Evolutionary conservation across 495 filamentous ascomycete genomes (phyloP).

Genomic region (Podospora australis): DNA sequence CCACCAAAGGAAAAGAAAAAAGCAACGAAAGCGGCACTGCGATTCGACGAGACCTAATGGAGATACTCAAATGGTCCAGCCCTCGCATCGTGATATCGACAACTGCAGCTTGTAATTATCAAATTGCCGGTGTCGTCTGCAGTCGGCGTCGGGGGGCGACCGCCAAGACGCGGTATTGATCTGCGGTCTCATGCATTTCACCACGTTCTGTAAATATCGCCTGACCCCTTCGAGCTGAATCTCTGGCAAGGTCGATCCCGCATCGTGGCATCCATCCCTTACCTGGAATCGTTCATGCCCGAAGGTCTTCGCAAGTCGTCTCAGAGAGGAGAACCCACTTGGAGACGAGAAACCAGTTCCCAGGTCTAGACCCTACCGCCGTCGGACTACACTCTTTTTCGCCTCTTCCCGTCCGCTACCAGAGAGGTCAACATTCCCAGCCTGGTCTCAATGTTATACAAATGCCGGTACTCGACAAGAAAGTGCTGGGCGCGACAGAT

Average conservation of each 20-base stretch:
- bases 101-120: too few relatives aligned
- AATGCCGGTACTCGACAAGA: background rate
- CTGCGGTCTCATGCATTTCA: slow-evolving; percentile 1
- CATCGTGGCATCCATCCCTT: too few relatives aligned
- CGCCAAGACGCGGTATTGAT: background rate
- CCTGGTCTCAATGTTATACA: background rate
- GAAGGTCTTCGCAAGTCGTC: too few relatives aligned
- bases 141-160: background rate
- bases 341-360: background rate
- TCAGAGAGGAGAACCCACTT: background rate
- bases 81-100: background rate
- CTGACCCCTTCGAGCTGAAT: background rate
- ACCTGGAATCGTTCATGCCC: too few relatives aligned
- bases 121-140: too few relatives aligned
- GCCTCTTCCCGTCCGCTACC: background rate
- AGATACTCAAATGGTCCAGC: too few relatives aligned
- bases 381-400: background rate
- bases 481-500: too few relatives aligned
- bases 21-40: too few relatives aligned
- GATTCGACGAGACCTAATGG: too few relatives aligned
- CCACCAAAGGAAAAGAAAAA: background rate
- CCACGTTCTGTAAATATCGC: background rate
- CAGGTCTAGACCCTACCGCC: background rate
- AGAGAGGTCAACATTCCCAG: background rate
- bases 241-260: background rate